Base-by-base conservation (phyloP, 1,139 yeast species). In the Casaregolazyma suthepensis region DNA sequence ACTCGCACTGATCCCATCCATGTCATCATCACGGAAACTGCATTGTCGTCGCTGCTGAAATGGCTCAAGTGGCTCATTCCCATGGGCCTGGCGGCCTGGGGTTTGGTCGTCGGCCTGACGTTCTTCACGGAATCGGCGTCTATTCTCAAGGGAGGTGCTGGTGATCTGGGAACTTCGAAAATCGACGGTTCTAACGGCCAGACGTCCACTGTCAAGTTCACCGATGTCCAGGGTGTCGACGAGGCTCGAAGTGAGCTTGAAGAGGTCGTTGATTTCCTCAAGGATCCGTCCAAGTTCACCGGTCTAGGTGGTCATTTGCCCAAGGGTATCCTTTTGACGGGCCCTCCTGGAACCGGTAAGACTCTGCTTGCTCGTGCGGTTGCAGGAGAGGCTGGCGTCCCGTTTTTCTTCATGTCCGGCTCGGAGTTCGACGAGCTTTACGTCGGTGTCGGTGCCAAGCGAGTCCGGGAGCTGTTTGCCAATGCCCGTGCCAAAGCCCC, bases 301-400 rank as follows among this genome's bases (percentile, higher is more conserved):
- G 95, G 96, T 1, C 78, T 94, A 52, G 99, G 99, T 59, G 99
- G 99, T 52, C 90, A 90, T 70, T 77, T 94, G 62, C 99, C 99
- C 54, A 93, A 91, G 70, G 99, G 99, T 75, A 96, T 94, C 4
- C 74, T 94, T 55, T 76, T 94, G 59, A 93, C 99, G 6, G 99
- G 99, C 47, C 99, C 99, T 43, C 99, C 99, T 43, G 99, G 99
- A 73, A 94, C 99, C 5, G 99, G 99, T 80, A 94, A 94, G 71
- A 94, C 99, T 1, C 75, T 94, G 59, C 79, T 94, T 58, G 99
- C 99, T 0, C 81, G 99, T 63, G 99, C 99, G 18, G 95, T 97
- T 43, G 99, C 99, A 10, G 99, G 99, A 57, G 99, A 94, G 71
- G 99, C 99, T 1, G 99, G 96, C 49, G 99, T 93, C 31, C 99